Base-by-base conservation (phyloP, 2,329 filamentous ascomycete genomes). In the Tolypocladium inflatum region DNA sequence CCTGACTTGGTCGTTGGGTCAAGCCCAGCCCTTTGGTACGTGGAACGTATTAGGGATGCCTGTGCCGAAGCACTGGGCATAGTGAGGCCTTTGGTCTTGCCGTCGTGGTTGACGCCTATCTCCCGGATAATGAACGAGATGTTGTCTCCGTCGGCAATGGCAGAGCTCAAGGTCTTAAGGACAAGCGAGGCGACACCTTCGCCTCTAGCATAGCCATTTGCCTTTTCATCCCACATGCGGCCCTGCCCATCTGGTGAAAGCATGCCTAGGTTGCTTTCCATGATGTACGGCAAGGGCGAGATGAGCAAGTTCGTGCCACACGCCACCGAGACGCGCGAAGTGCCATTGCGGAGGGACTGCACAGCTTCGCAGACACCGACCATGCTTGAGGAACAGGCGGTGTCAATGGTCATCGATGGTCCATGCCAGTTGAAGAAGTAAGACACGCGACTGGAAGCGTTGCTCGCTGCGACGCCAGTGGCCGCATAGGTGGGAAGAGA, bases 121-220 rank as follows among this genome's bases (percentile, higher is more conserved):
- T 60, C 66, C 2, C 64, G 58, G 33, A 69, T 67, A 37, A 70
- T 45, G 48, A 58, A 59, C 8, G 64, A 56, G 23, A 70, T 68
- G n/a, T 57, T 23, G 43, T 70, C 64, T 19, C 65, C 63, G 58
- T 70, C 63, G 19, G 5, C 64, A 8, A 82, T 59, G 0, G 81
- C 81, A 1, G 70, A 62, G 15, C 63, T 70, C 7, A 82, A 66
- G 2, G 63, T 65, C 63, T 83, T 84, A 8, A 84, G 59, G 0
- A 81, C 65, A 0, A 83, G 62, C 0, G 71, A 67, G 0, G 73
- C 76, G 8, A 79, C 64, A 2, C 80, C 81, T 54, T 84, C 81
- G 11, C 80, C 81, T 0, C 80, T 72, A 7, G 71, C 78, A 62
- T 82, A 82, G 1, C 79, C 80, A 61, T 81, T 68, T 0, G 78